Conservation (phyloP, 2,329 filamentous ascomycete species). For the Cyanodermella asteris region DNA sequence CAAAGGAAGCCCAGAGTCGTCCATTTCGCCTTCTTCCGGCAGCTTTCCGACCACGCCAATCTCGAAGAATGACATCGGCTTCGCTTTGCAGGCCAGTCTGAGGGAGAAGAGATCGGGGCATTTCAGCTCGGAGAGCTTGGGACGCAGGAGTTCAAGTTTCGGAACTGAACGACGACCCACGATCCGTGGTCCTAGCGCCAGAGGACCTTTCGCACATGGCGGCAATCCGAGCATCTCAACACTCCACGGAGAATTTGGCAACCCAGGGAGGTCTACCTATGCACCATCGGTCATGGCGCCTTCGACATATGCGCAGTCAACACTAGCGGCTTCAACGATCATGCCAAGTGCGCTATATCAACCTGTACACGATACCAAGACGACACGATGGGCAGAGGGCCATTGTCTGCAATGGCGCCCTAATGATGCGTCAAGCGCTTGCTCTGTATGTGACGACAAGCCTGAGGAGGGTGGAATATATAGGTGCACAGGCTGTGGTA, state of each 20-base stretch:
- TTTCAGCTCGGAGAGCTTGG: conserved; percentile 59
- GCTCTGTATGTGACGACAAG: conserved; percentile 29
- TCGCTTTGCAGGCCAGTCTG: conserved; percentile 63
- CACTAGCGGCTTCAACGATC: conserved; percentile 27
- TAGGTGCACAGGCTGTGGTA: conserved; percentile 25
- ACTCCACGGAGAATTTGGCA: too few species aligned
- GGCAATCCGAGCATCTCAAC: too few species aligned
- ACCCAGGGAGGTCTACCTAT: too few species aligned
- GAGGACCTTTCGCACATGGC: too few species aligned
- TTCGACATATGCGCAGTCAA: conserved; percentile 28
- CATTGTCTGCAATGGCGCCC: conserved; percentile 24
- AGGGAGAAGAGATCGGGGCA: conserved; percentile 88
- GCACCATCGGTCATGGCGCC: conserved; percentile 23
- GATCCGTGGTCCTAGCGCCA: conserved; percentile 35
- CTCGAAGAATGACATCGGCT: conserved; percentile 82
- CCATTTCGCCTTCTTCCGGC: conserved; percentile 52
- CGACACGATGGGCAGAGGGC: conserved; percentile 24
- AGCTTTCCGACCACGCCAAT: conserved; percentile 59
- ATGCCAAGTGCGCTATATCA: conserved; percentile 21
- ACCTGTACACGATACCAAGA: conserved; percentile 19
- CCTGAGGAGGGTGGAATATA: conserved; percentile 37
- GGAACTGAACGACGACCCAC: conserved; percentile 51
- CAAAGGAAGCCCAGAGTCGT: conserved; percentile 30
- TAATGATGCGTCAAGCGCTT: conserved; percentile 21
- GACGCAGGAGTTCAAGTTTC: conserved; percentile 86